Base-by-base conservation (phyloP, 2,329 filamentous ascomycete genomes). In the Colletotrichum liriopes region DNA sequence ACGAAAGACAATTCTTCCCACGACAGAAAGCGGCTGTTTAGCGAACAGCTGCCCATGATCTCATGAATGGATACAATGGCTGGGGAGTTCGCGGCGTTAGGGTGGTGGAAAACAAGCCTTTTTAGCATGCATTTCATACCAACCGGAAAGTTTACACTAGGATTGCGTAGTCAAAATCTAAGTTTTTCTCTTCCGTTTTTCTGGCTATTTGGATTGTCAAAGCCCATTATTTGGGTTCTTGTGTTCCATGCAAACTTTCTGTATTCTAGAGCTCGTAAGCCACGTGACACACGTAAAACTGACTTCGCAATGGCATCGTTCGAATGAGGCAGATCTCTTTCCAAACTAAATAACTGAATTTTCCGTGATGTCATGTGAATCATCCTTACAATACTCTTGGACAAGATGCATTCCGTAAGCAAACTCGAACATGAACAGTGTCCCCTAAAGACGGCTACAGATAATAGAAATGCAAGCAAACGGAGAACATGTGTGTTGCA, bases 81-180 rank as follows among this genome's bases (percentile, higher is more conserved):
- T 37, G 12, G 23, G 67, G 67, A 52, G 61, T 65, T 69, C n/a
- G 0, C 9, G 67, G 67, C 47, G 54, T 69, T 23, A 39, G 20
- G 35, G 29, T 2, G 35, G 29, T 37, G 61, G n/a, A 59, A 45
- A 45, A 65, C 26, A 23, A 52, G 9, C 16, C 11, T 29, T 41
- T n/a, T n/a, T 47, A 41, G 26, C n/a, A 39, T 39, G 52, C 43
- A 20, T 8, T 51, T 8, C 35, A 14, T 49, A 55, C n/a, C 18
- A 9, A 1, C 3, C 45, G 1, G 37, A 9, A 5, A 16, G 12
- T 66, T 32, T 5, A 26, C 16, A 18, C 7, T 14, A 52, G 26
- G 9, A 1, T 9, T 29, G 23, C 23, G 5, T 26, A 29, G 23
- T 26, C 7, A 43, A 16, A 16, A 26, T n/a, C 23, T 41, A 26